A percentile compares a stretch with the other conserved stretches of the same genome.
phyloP scores from a whole-genome alignment of 2,329 filamentous ascomycete genomes.

The Thielaviopsis populi region DNA sequence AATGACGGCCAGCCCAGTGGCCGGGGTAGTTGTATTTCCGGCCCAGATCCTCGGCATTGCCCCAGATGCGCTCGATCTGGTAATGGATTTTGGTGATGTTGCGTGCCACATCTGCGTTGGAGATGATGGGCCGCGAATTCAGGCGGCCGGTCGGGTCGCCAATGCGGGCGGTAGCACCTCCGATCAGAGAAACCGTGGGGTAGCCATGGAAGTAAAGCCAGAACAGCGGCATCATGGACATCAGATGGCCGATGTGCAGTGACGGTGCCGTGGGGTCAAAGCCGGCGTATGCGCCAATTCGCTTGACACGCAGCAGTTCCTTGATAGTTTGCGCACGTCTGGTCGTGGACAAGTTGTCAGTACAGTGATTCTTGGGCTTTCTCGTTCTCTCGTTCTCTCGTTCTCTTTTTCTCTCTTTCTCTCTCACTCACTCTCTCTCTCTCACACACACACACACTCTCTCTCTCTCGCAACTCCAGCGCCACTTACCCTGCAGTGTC shows the following conservation, averaged over 20 bases:
- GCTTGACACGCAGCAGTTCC: constrained; percentile 46
- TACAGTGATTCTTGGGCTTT: neutral
- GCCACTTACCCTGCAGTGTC: constrained; percentile 56
- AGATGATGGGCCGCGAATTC: constrained; percentile 41
- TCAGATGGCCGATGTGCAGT: constrained; percentile 64
- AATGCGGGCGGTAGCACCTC: constrained; percentile 61
- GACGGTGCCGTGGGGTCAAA: constrained; percentile 71
- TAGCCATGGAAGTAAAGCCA: constrained; percentile 71
- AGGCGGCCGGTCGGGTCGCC: constrained; percentile 64
- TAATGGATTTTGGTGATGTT: constrained; percentile 55
- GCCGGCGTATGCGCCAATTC: constrained; percentile 63
- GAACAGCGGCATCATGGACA: constrained; percentile 70
- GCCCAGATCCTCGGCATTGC: constrained; percentile 53
- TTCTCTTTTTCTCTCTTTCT: too few species aligned
- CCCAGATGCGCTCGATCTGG: constrained; percentile 59
- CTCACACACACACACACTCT: too few species aligned
- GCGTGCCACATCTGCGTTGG: constrained; percentile 37
- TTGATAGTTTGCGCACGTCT: constrained; percentile 40
- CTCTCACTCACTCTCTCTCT: too few species aligned
- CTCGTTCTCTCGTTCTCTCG: too few species aligned
- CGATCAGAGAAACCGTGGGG: constrained; percentile 50
- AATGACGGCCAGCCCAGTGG: constrained; percentile 50
- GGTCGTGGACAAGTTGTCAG: neutral
- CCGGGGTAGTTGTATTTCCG: constrained; percentile 48
- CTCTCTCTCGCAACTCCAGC: too few species aligned